Evolutionary conservation across 345 rosid genomes (phyloP).

Genomic region (Murraya paniculata): DNA sequence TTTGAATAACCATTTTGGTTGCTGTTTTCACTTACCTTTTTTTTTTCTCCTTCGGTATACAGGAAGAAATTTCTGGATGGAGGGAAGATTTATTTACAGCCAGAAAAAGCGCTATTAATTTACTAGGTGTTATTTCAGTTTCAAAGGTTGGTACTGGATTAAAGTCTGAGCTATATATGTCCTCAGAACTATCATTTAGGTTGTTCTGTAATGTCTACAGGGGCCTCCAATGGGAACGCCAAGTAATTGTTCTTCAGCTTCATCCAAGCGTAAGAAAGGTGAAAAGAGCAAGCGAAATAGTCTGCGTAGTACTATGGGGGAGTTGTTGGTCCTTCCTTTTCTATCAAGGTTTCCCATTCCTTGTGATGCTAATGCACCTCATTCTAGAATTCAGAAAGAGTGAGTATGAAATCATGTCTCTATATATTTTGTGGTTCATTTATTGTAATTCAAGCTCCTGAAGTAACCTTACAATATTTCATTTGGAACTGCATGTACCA

Average conservation of each 20-base stretch:
- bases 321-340: constrained; percentile 83
- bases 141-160: constrained; percentile 52
- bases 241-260: constrained; percentile 39
- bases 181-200: constrained; percentile 6
- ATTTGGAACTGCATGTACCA: background rate
- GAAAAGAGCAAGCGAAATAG: constrained; percentile 56
- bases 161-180: constrained; percentile 14
- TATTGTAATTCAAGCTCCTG: background rate
- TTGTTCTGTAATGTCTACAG: constrained; percentile 36
- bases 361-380: constrained; percentile 40
- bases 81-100: constrained; percentile 84
- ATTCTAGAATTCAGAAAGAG: constrained; percentile 47
- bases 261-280: constrained; percentile 75
- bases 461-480: background rate
- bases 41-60: constrained; percentile 6
- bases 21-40: background rate
- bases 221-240: constrained; percentile 62
- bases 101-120: constrained; percentile 83
- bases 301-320: constrained; percentile 62
- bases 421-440: background rate
- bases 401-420: constrained; percentile 39
- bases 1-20: constrained; percentile 8
- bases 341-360: constrained; percentile 70
- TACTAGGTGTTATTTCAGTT: constrained; percentile 77
- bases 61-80: constrained; percentile 93